Percentiles rank a stretch among this genome's conserved stretches.
phyloP scores from a whole-genome alignment of 495 filamentous ascomycete species.

The Penicillium crystallinum region DNA sequence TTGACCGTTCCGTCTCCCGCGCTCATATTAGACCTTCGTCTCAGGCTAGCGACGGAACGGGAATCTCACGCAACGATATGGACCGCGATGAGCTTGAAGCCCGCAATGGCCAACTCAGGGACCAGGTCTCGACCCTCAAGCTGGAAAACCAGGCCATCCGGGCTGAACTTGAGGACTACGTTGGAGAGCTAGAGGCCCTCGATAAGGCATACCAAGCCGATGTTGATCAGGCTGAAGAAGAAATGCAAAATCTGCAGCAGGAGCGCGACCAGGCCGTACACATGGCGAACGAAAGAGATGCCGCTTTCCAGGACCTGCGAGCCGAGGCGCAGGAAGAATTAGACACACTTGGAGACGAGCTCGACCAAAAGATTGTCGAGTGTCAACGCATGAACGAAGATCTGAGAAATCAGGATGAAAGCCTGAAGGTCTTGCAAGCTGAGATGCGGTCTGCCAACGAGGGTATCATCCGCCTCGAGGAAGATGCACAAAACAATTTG shows the following conservation, averaged over 20 bases:
- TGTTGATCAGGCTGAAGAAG: conserved; percentile 67
- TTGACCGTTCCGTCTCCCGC: conserved; percentile 88
- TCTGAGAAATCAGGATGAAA: conserved; percentile 53
- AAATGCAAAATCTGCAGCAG: conserved; percentile 72
- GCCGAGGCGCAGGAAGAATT: conserved; percentile 81
- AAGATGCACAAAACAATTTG: conserved; percentile 65
- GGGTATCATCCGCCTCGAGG: conserved; percentile 75
- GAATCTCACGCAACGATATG: conserved; percentile 66
- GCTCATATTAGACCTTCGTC: conserved; percentile 69
- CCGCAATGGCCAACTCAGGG: conserved; percentile 74
- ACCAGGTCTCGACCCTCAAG: conserved; percentile 77
- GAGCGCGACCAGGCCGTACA: conserved; percentile 84
- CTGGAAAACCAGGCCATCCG: conserved; percentile 79
- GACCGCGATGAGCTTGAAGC: conserved; percentile 85
- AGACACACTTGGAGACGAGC: conserved; percentile 71
- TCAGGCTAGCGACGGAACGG: conserved; percentile 64
- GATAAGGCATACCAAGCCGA: conserved; percentile 69
- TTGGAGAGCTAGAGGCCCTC: conserved; percentile 60
- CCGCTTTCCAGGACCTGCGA: conserved; percentile 70
- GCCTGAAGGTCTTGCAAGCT: conserved; percentile 75
- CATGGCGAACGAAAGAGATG: conserved; percentile 72
- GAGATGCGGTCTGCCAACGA: conserved; percentile 91
- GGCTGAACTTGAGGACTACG: conserved; percentile 62
- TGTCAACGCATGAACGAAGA: conserved; percentile 65
- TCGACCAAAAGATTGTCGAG: conserved; percentile 68